phyloP scores from a whole-genome alignment of 345 rosid genomes.

The Ceriops decandra region DNA sequence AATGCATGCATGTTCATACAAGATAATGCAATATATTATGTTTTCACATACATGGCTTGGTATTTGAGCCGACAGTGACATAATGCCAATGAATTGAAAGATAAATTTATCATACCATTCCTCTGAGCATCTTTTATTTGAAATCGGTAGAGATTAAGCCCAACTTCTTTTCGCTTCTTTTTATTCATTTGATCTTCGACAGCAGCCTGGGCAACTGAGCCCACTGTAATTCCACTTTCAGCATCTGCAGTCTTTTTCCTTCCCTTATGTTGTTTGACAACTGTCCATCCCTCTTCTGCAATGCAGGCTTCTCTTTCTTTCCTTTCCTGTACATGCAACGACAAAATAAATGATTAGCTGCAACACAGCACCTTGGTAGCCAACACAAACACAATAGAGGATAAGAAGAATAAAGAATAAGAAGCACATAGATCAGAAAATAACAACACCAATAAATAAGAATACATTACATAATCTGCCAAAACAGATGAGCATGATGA shows the following conservation, averaged over 20 bases:
- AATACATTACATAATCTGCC: neutral
- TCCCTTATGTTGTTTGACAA: conserved; percentile 89
- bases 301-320: conserved; percentile 74
- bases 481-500: neutral
- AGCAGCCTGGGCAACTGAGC: conserved; percentile 72
- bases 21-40: neutral
- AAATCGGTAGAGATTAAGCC: conserved; percentile 78
- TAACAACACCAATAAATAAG: neutral
- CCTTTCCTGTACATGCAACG: conserved; percentile 51
- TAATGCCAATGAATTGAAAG: neutral
- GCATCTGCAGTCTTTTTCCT: conserved; percentile 83
- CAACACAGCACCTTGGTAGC: neutral
- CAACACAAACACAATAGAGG: neutral
- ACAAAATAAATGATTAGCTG: conserved; percentile 13
- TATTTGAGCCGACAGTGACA: neutral
- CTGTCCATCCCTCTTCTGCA: conserved; percentile 97
- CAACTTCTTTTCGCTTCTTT: conserved; percentile 70
- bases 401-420: neutral
- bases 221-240: conserved; percentile 75
- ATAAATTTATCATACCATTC: conserved; percentile 49
- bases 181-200: conserved; percentile 54
- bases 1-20: neutral
- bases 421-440: neutral
- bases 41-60: neutral
- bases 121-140: conserved; percentile 86